Conservation (phyloP, 352 stramenopile genomes). For the Globisporangium echinulatum region DNA sequence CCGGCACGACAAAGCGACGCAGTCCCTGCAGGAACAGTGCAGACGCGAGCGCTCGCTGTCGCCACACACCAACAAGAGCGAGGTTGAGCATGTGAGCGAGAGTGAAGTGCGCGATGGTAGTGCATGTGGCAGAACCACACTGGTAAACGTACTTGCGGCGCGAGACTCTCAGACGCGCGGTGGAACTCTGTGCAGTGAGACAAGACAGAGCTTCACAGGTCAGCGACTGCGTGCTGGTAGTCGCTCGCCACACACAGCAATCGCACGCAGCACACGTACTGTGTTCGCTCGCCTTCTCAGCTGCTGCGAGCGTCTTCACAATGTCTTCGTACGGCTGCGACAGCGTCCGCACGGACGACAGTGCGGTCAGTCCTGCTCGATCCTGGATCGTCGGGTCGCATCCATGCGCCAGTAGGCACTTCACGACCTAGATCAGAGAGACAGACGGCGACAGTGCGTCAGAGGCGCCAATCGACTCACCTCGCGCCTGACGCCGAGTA, state of each 20-base stretch:
- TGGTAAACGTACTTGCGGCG: not conserved
- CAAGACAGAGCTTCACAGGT: not conserved
- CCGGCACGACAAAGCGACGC: constrained; percentile 18
- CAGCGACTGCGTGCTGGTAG: not conserved
- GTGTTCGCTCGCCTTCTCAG: constrained; percentile 26
- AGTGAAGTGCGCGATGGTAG: too few species aligned
- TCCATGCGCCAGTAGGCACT: constrained; percentile 41
- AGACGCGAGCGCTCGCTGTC: constrained; percentile 40
- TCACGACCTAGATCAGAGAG: constrained; percentile 23
- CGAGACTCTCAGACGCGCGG: not conserved
- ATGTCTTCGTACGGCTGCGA: constrained; percentile 58
- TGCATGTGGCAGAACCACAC: too few species aligned
- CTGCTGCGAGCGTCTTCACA: constrained; percentile 45
- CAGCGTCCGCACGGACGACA: constrained; percentile 61
- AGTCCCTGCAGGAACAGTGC: constrained; percentile 34
- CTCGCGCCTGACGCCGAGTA: too few species aligned
- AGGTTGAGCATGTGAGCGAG: too few species aligned
- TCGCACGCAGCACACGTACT: constrained; percentile 4
- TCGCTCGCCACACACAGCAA: not conserved
- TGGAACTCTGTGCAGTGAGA: not conserved
- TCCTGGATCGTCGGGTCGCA: constrained; percentile 41
- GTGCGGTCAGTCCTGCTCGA: constrained; percentile 52
- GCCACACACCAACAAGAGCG: too few species aligned
- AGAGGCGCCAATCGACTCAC: too few species aligned
- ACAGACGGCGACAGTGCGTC: too few species aligned